These are phyloP conservation scores for Metarhizium album DNA, from an alignment of 2,329 filamentous ascomycete genomes.

Conservation along the genomic window DNA sequence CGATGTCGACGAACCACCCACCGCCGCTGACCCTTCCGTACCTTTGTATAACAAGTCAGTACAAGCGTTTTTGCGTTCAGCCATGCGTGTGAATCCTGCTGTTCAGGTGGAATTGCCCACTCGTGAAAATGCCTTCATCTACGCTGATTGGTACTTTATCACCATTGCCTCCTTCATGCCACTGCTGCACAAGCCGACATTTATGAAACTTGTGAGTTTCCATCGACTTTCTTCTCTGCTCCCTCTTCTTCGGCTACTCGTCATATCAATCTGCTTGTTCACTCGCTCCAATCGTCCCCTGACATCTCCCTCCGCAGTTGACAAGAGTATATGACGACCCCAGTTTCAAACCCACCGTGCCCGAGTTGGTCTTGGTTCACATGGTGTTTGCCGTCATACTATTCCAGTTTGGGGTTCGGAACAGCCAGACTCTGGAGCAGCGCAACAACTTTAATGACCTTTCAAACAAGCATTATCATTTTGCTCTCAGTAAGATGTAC, in stretches of 20 bases:
- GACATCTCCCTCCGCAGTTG: slow-evolving; percentile 29
- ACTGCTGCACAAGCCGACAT: slow-evolving; percentile 65
- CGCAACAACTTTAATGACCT: slow-evolving; percentile 47
- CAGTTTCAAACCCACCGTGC: slow-evolving; percentile 46
- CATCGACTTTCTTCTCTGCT: background rate
- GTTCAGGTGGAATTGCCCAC: slow-evolving; percentile 50
- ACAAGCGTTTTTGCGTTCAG: slow-evolving; percentile 56
- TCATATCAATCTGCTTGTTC: no score
- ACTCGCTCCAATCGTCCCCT: background rate
- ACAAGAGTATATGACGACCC: slow-evolving; percentile 60
- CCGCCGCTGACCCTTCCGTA: slow-evolving; percentile 26
- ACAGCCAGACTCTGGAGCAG: slow-evolving; percentile 44
- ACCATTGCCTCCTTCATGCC: slow-evolving; percentile 63
- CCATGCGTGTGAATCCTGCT: slow-evolving; percentile 48
- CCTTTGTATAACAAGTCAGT: slow-evolving; percentile 62
- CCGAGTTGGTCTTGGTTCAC: slow-evolving; percentile 62
- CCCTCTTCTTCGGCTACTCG: background rate
- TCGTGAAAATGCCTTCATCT: slow-evolving; percentile 54
- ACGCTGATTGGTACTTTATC: slow-evolving; percentile 65
- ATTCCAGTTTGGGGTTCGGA: slow-evolving; percentile 66
- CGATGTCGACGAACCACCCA: slow-evolving; percentile 48
- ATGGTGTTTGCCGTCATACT: slow-evolving; percentile 72
- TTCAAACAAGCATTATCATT: slow-evolving; percentile 72
- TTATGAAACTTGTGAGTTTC: slow-evolving; percentile 52
- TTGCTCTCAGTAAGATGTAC: slow-evolving; percentile 57